phyloP scores from a whole-genome alignment of 768 basidiomycete species.

The Wakefieldia striispora region DNA sequence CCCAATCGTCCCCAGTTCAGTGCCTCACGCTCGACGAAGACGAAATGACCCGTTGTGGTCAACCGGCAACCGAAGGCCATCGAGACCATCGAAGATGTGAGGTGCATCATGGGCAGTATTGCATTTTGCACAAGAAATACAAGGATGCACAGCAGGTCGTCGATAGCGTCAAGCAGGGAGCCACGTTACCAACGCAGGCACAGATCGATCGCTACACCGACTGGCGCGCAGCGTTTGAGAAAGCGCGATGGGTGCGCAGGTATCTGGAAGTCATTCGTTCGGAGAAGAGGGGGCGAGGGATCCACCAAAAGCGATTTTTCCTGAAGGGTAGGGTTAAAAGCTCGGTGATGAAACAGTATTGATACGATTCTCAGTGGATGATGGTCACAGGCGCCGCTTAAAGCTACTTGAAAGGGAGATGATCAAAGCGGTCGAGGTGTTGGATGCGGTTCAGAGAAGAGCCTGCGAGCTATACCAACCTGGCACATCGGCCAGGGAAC shows the following conservation, averaged over 20 bases:
- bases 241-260: conserved; percentile 20
- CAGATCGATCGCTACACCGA: conserved; percentile 13
- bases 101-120: conserved; percentile 27
- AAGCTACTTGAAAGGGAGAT: too few relatives aligned
- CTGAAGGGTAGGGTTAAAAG: conserved; percentile 28
- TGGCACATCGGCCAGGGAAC: too few relatives aligned
- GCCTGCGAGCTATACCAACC: too few relatives aligned
- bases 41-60: conserved; percentile 24
- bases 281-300: conserved; percentile 30
- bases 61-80: conserved; percentile 18
- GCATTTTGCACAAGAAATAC: conserved; percentile 23
- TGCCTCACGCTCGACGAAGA: conserved; percentile 26
- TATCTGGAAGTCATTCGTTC: conserved; percentile 35
- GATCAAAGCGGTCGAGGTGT: too few relatives aligned
- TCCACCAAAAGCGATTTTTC: conserved; percentile 34
- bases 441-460: too few relatives aligned
- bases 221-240: conserved; percentile 13
- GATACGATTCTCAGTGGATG: neutral
- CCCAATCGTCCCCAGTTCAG: neutral
- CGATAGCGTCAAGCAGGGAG: conserved; percentile 15
- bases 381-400: too few relatives aligned
- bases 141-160: conserved; percentile 28
- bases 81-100: conserved; percentile 19
- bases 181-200: conserved; percentile 17
- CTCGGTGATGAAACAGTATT: neutral